Conservation (phyloP, 179 eudicot species). For the Heliamphora pulchella region DNA sequence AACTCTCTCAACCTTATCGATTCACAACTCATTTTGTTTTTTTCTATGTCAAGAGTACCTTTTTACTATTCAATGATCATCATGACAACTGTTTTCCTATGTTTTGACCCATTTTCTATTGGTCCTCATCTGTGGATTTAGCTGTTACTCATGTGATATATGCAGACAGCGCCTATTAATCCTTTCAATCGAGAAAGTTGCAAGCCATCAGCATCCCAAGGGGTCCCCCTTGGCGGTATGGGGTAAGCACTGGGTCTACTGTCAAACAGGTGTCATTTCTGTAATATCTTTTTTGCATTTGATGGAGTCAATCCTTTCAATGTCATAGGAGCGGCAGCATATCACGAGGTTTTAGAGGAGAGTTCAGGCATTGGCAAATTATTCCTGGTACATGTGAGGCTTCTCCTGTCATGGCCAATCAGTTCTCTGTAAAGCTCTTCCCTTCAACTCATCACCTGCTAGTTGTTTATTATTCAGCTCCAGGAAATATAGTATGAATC, state of each 20-base stretch:
- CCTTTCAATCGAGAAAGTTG: conserved; percentile 78
- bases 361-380: conserved; percentile 90
- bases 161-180: conserved; percentile 95
- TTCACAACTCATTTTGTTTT: not conserved
- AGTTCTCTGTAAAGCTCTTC: conserved; percentile 78
- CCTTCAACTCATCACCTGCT: conserved; percentile 21
- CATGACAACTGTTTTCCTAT: not conserved
- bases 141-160: not conserved
- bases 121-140: not conserved
- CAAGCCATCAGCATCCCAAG: conserved; percentile 94
- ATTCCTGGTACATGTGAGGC: conserved; percentile 90
- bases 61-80: not conserved
- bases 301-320: conserved; percentile 13
- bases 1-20: conserved; percentile 19
- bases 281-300: conserved; percentile 14
- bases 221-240: conserved; percentile 99
- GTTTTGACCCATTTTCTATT: not conserved
- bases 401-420: conserved; percentile 96
- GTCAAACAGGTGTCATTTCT: conserved; percentile 9
- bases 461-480: conserved; percentile 11
- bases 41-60: not conserved
- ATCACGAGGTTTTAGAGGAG: conserved; percentile 98
- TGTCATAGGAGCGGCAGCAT: conserved; percentile 90
- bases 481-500: not conserved
- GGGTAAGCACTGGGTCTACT: conserved; percentile 48